phyloP scores from a whole-genome alignment of 257 asterid species.

The Capsicum chinense region DNA sequence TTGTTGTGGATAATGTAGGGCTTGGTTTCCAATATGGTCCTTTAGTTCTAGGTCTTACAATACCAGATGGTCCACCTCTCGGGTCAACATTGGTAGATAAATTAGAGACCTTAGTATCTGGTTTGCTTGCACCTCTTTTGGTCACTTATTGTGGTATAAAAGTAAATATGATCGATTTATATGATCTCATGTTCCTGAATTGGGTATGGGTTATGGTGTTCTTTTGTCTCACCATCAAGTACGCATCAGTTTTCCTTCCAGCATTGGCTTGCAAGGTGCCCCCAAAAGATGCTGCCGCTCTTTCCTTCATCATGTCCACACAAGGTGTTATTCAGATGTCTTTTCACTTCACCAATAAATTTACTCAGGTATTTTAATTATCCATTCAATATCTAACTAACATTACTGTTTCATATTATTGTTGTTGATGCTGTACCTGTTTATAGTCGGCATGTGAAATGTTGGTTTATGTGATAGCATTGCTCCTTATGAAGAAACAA shows the following conservation, averaged over 20 bases:
- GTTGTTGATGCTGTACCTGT: not conserved
- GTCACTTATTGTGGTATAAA: slow-evolving; percentile 79
- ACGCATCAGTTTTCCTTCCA: slow-evolving; percentile 48
- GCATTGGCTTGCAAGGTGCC: slow-evolving; percentile 74
- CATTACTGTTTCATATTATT: not conserved
- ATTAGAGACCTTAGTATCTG: slow-evolving; percentile 67
- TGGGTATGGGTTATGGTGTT: slow-evolving; percentile 41
- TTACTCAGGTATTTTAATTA: slow-evolving; percentile 32
- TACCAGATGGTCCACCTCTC: slow-evolving; percentile 93
- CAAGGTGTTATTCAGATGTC: slow-evolving; percentile 91
- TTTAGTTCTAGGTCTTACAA: slow-evolving; percentile 68
- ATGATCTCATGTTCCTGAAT: slow-evolving; percentile 50
- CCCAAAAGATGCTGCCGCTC: slow-evolving; percentile 68
- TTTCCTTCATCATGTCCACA: slow-evolving; percentile 67
- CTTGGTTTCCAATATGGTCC: slow-evolving; percentile 77
- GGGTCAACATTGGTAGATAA: slow-evolving; percentile 80
- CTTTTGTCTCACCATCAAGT: slow-evolving; percentile 45
- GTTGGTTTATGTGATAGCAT: not conserved
- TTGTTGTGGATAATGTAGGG: slow-evolving; percentile 69
- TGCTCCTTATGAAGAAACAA: not conserved
- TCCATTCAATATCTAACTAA: not conserved
- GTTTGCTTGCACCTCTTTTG: slow-evolving; percentile 73
- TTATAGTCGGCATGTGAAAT: not conserved
- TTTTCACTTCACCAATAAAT: slow-evolving; percentile 46
- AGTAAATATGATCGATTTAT: slow-evolving; percentile 57